A percentile compares a stretch with the other conserved stretches of the same genome.
Evolutionary conservation across 345 rosid species (phyloP).

Genomic region (Gossypium mustelinum): DNA sequence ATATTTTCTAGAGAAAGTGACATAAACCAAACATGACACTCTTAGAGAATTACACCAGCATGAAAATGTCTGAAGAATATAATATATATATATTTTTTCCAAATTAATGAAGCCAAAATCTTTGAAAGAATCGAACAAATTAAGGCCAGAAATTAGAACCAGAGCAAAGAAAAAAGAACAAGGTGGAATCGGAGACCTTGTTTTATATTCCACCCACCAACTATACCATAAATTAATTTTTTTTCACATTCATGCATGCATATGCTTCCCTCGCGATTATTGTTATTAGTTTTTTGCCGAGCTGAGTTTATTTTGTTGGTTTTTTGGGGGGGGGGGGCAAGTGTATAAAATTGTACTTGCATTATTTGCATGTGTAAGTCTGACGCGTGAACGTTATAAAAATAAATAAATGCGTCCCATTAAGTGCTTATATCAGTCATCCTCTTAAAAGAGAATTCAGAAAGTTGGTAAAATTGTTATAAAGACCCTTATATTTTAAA

Average conservation of each 20-base stretch:
- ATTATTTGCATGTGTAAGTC: not conserved
- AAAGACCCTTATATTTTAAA: accelerated
- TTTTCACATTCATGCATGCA: too few species aligned
- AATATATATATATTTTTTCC: not conserved
- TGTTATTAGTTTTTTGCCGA: not conserved
- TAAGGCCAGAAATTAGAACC: conserved; percentile 2
- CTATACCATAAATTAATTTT: too few species aligned
- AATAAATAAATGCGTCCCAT: not conserved
- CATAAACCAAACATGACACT: conserved; percentile 34
- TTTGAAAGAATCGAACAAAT: conserved; percentile 16
- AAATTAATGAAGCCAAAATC: conserved; percentile 20
- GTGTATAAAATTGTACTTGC: not conserved
- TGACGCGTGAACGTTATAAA: not conserved
- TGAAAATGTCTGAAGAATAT: conserved; percentile 22
- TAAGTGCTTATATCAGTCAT: not conserved
- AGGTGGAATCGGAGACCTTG: not conserved
- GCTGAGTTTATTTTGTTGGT: too few species aligned
- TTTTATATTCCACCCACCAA: too few species aligned
- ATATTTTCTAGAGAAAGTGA: conserved; percentile 26
- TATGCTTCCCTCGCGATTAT: not conserved
- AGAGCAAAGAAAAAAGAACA: not conserved
- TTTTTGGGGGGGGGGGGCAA: too few species aligned
- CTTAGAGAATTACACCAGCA: not conserved
- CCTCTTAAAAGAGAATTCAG: too few species aligned
- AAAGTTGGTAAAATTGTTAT: too few species aligned